phyloP scores from a whole-genome alignment of 1,284 basidiomycete species.

The Apiotrichum sp. region DNA sequence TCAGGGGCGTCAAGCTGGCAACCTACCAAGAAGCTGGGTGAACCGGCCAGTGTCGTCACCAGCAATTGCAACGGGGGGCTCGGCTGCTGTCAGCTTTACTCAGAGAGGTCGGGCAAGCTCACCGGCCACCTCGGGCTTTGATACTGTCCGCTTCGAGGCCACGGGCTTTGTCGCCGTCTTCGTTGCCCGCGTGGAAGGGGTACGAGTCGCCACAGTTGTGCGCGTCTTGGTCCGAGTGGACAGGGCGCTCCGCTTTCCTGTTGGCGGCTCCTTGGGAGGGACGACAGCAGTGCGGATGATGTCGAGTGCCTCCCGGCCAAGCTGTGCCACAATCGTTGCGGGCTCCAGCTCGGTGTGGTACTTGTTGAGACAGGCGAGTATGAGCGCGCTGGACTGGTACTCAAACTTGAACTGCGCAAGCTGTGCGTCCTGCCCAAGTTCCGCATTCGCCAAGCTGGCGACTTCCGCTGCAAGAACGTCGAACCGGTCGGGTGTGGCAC shows the following conservation, averaged over 20 bases:
- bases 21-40: conserved; percentile 40
- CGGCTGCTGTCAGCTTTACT: no score
- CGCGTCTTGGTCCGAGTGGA: no score
- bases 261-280: conserved; percentile 8
- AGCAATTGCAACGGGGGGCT: neutral
- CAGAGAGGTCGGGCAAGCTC: no score
- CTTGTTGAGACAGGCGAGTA: conserved; percentile 24
- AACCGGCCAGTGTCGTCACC: conserved; percentile 55
- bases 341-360: conserved; percentile 26
- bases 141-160: no score
- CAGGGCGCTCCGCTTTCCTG: no score
- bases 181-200: no score
- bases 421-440: conserved; percentile 15
- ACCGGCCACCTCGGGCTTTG: no score
- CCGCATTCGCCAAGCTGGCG: conserved; percentile 2
- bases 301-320: conserved; percentile 18
- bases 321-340: conserved; percentile 10
- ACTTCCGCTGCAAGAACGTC: neutral
- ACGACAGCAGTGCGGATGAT: conserved; percentile 23
- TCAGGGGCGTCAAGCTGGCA: no score
- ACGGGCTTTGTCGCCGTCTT: no score
- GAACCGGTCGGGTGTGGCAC: conserved; percentile 21
- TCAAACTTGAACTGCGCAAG: conserved; percentile 21
- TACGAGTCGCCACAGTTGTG: no score
- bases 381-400: conserved; percentile 18